Base-by-base conservation (phyloP, 805 yeast genomes). In the Metschnikowia santaceciliae region DNA sequence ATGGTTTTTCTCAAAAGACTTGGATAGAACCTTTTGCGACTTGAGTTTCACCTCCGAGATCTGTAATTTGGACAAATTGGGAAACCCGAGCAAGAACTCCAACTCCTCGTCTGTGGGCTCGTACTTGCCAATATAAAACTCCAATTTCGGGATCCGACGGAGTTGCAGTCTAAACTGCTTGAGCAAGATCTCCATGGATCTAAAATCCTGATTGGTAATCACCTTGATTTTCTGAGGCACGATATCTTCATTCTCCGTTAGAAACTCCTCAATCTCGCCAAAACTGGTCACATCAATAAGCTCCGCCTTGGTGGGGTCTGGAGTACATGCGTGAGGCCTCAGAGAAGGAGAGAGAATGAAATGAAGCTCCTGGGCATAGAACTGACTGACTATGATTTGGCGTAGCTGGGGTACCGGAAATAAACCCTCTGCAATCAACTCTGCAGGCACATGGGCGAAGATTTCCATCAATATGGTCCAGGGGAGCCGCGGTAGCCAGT, bases 191-290 rank as follows among this genome's bases (percentile, higher is more conserved):
- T 54, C 59, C 51, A 71, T 51, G 5, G 71, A 63, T 19, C 51
- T 50, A 52, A 66, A 66, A 49, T 71, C 74, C 17, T 64, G 64
- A 20, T 72, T 70, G 32, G 69, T 61, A 33, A 65, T 50, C 32
- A 71, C 51, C 30, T 67, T 54, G n/a, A 66, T 34, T 36, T 59
- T 58, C 14, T 52, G 44, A 3, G 75, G 75, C 10, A 52, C 53
- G 15, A 70, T 57, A 43, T 67, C 68, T 1, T 60, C 63, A 47
- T 68, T 63, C n/a, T 54, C 54, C 14, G 43, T 44, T n/a, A 70
- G 54, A 49, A 71, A 69, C 39, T 67, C 71, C 38, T 61, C 67
- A 46, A 70, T 67, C 44, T 68, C 70, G 19, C 63, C 67, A 49
- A 46, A 68, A 14, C 64, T 62, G 30, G 51, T 52, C 22, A 71